Evolutionary conservation across 495 filamentous ascomycete genomes (phyloP), one percentile per base, ranked within the genome.

Genomic region (Penicillium riverlandense): DNA sequence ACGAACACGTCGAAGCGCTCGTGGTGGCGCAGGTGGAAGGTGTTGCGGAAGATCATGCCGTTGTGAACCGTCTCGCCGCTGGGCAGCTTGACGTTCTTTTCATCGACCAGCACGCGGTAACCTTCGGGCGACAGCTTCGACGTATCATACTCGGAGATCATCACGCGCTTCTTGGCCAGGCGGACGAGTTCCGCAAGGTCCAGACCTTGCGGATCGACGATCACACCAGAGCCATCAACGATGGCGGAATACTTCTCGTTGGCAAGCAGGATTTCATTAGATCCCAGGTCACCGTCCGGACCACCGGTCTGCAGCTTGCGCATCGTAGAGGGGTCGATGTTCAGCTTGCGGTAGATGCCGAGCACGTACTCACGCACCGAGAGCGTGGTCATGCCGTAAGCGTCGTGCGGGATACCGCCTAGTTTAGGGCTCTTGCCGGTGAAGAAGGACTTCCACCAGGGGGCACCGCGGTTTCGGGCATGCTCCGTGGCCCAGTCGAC

Each of bases 371-470:
- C 89, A 34, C 92, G 86, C 16, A 98, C 92, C 8, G 91, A 96
- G 41, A 96, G 65, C 1, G 92, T 97, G 8, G 92, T 98, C 92
- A 98, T 98, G 63, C 92, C 92, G 62, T 97, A 98, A 11, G 70
- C 65, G 55, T 98, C 92, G 63, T 98, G 92, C 4, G 92, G 92
- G 47, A 98, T 98, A 57, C 92, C 92, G 38, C 92, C 92, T 34
- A 98, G 74, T 65, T 84, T 91, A 16, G 92, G 92, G 53, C 86
- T 94, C 76, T 97, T 97, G 57, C 92, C 92, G 2, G 92, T 98
- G 75, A 98, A 97, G 80, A 98, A 98, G 0, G 94, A 97, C 71
- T 97, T 98, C 92, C 92, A 98, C 90, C 91, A 97, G 16, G 88
- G 87, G 16, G 94, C 94, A 41, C 90, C 90, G 49, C 92, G 80